These are phyloP conservation scores for Myxozyma neglecta DNA, from an alignment of 805 yeast genomes.

Conservation along the genomic window DNA sequence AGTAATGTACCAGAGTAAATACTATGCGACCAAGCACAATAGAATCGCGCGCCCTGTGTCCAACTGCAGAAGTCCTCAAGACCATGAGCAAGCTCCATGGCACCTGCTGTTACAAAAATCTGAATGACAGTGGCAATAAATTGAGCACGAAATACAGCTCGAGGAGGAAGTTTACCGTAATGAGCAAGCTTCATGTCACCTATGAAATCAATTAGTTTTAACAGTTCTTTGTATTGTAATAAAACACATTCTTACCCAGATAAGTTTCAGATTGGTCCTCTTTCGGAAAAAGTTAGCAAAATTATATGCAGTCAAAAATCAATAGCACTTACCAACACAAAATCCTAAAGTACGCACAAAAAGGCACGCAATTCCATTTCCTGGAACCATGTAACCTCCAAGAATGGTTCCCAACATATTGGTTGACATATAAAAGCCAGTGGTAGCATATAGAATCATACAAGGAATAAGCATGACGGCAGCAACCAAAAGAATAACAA, in stretches of 20 bases:
- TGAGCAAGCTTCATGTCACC: slow-evolving; percentile 64
- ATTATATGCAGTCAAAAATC: not conserved
- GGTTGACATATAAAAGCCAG: slow-evolving; percentile 60
- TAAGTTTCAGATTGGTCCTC: slow-evolving; percentile 57
- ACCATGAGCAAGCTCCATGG: slow-evolving; percentile 38
- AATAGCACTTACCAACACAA: slow-evolving; percentile 40
- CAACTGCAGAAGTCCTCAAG: slow-evolving; percentile 47
- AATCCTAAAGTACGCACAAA: slow-evolving; percentile 61
- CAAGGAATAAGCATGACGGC: slow-evolving; percentile 59
- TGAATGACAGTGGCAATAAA: slow-evolving; percentile 47
- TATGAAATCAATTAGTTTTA: slow-evolving; percentile 27
- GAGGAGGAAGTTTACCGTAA: slow-evolving; percentile 63
- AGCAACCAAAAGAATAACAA: slow-evolving; percentile 57
- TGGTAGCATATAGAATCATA: slow-evolving; percentile 60
- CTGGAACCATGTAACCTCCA: slow-evolving; percentile 65
- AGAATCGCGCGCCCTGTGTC: slow-evolving; percentile 48
- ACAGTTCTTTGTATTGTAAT: not conserved
- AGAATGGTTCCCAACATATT: slow-evolving; percentile 65
- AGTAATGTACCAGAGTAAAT: slow-evolving; percentile 58
- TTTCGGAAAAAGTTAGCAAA: not conserved
- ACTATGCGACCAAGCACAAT: slow-evolving; percentile 49
- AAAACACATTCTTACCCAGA: not conserved
- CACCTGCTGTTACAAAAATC: slow-evolving; percentile 46
- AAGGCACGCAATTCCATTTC: slow-evolving; percentile 60
- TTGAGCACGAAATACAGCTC: slow-evolving; percentile 58